Conservation (phyloP, 305 asterid species). For the Caryopteris hybrid region DNA sequence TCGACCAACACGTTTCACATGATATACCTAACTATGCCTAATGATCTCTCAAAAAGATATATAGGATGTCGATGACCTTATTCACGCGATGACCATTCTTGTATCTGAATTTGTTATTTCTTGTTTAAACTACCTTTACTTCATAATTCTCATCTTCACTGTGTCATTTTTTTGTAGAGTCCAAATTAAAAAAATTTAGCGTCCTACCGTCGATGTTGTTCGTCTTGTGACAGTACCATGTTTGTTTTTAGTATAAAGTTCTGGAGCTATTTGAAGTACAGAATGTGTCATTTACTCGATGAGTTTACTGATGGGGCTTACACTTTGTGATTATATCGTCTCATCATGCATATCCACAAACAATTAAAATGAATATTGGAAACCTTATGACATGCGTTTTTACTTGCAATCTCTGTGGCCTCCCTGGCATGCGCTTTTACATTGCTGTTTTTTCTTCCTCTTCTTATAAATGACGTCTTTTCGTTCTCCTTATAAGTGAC, state of each 20-base stretch:
- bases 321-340: background rate
- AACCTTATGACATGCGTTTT: background rate
- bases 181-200: no score
- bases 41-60: background rate
- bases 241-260: background rate
- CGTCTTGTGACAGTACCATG: background rate
- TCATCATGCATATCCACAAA: background rate
- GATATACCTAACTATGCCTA: background rate
- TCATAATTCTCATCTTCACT: background rate
- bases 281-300: background rate
- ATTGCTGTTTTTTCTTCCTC: background rate
- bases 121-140: background rate
- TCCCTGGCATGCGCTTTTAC: background rate
- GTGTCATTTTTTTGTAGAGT: no score
- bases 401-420: background rate
- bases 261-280: background rate
- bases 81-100: background rate
- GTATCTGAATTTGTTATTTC: background rate
- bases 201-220: no score
- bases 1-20: background rate
- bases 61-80: no score
- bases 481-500: background rate
- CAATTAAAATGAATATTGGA: background rate
- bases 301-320: background rate
- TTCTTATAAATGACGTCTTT: background rate